These are phyloP conservation scores for Peniophora sp. DNA, from an alignment of 1,284 basidiomycete species.

Conservation along the genomic window DNA sequence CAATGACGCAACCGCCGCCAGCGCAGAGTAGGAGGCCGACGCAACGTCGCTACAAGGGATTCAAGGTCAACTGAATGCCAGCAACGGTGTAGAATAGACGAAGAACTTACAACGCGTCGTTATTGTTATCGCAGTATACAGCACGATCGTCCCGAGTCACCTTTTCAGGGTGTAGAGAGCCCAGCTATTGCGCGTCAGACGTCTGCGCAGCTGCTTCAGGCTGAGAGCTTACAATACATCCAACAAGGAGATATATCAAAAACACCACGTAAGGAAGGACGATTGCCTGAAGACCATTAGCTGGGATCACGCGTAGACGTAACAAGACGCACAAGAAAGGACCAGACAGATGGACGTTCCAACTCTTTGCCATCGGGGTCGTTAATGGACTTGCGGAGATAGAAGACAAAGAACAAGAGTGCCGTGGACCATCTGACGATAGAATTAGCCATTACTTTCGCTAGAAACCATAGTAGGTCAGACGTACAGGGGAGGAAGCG, in stretches of 20 bases:
- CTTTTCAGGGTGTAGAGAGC: slow-evolving; percentile 18
- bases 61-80: not conserved
- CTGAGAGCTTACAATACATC: not conserved
- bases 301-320: too few species aligned
- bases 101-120: slow-evolving; percentile 23
- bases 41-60: not conserved
- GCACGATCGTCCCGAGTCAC: slow-evolving; percentile 26
- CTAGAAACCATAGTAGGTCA: not conserved
- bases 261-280: slow-evolving; percentile 10
- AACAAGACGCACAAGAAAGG: too few species aligned
- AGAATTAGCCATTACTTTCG: not conserved
- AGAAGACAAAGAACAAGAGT: slow-evolving; percentile 5
- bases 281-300: too few species aligned
- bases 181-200: slow-evolving; percentile 20
- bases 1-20: not conserved
- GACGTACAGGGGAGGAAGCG: slow-evolving; percentile 35
- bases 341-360: too few species aligned
- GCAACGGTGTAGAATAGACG: not conserved
- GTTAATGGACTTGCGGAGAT: too few species aligned
- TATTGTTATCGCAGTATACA: slow-evolving; percentile 32
- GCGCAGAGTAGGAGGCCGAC: slow-evolving; percentile 2
- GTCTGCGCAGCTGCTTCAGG: slow-evolving; percentile 1
- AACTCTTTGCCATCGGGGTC: too few species aligned
- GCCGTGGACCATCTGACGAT: slow-evolving; percentile 3
- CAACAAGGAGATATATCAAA: slow-evolving; percentile 10